Evolutionary conservation across 164 flowering plant genomes (phyloP), one percentile per base, ranked within the genome.

Genomic region (Tinospora cordifolia): DNA sequence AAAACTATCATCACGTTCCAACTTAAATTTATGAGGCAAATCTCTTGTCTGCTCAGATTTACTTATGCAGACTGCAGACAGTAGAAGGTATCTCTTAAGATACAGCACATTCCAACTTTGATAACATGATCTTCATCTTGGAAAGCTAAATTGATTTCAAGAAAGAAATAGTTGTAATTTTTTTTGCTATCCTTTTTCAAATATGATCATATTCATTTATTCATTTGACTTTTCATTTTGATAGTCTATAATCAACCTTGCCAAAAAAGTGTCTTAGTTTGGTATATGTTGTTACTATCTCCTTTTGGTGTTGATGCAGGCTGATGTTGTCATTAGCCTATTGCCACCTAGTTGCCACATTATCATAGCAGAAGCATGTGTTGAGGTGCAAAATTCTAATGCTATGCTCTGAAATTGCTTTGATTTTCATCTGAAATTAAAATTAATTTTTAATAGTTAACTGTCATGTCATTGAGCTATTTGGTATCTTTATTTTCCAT

Each of bases 281-380:
- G 71, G 14, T 62, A 68, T 69, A 36, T 10, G 15, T 22, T 46
- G 22, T 15, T n/a, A 7, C 8, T 30, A 39, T 30, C 10, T 71
- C 65, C 63, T 75, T 21, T 71, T 51, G 59, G 59, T 51, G 59
- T 68, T 19, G 51, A 57, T 84, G 79, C 91, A 94, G 99, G 98
- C 84, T 80, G 93, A 90, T 21, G 90, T 92, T 79, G 98, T 92
- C 47, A 84, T 92, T 68, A 95, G 99, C 82, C 83, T 95, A 67
- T 80, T 92, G 41, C 99, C 99, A 0, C 76, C 96, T 62, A 83
- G 87, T 79, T 91, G 75, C 79, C 99, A 95, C 73, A 40, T 66
- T 63, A 66, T 41, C n/a, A 78, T 95, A 60, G 99, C 96, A 71
- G 83, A 83, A 72, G 87, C 88, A 30, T 95, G 99, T 74, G 84